Conservation (phyloP, 257 asterid species). For the Nicotiana tabacum region DNA sequence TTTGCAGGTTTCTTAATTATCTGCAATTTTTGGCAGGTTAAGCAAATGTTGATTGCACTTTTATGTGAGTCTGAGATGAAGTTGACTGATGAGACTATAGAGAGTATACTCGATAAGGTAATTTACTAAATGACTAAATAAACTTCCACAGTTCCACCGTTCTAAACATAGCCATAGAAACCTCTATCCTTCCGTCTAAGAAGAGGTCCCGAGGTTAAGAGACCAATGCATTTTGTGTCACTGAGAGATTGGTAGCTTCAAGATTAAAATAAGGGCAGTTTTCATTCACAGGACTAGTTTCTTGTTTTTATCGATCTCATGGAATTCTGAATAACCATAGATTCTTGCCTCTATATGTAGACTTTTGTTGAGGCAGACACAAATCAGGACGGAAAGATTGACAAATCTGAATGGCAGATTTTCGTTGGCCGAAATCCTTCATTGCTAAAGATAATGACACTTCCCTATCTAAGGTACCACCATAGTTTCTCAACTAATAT, state of each 20-base stretch:
- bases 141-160: neutral
- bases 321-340: neutral
- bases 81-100: conserved; percentile 93
- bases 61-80: conserved; percentile 90
- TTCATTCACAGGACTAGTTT: neutral
- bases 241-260: neutral
- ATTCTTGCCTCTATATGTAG: conserved; percentile 31
- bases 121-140: neutral
- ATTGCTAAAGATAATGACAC: conserved; percentile 89
- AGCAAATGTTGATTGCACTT: conserved; percentile 96
- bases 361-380: conserved; percentile 80
- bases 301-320: neutral
- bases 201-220: neutral
- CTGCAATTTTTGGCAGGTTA: conserved; percentile 60
- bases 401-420: conserved; percentile 78
- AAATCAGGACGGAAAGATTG: conserved; percentile 81
- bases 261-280: neutral
- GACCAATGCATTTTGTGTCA: neutral
- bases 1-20: conserved; percentile 18
- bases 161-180: neutral
- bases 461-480: conserved; percentile 72
- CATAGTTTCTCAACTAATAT: neutral
- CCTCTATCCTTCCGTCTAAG: neutral
- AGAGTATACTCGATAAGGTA: conserved; percentile 85
- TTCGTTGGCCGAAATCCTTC: conserved; percentile 83